phyloP scores from a whole-genome alignment of 345 rosid genomes.

The Salix purpurea region DNA sequence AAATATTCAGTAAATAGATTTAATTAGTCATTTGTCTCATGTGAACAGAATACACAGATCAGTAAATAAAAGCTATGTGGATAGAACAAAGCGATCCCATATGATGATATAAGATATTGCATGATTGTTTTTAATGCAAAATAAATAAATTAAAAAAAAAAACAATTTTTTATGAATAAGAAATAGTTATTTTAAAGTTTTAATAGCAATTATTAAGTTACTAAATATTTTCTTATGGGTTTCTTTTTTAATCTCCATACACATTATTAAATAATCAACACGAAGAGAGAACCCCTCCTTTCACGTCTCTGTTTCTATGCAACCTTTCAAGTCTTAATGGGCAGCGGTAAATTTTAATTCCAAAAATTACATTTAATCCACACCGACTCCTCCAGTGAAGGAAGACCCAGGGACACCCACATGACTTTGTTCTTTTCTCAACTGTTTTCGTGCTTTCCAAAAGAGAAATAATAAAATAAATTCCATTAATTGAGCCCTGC shows the following conservation, averaged over 20 bases:
- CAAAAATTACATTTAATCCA: constrained; percentile 43
- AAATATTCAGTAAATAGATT: too few species aligned
- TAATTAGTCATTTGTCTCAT: too few species aligned
- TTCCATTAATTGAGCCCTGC: constrained; percentile 42
- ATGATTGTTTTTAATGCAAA: too few species aligned
- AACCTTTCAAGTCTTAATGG: not conserved
- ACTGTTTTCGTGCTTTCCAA: constrained; percentile 26
- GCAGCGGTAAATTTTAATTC: not conserved
- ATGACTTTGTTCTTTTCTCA: constrained; percentile 53
- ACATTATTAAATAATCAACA: not conserved
- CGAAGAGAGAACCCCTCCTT: not conserved
- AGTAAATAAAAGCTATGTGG: too few species aligned
- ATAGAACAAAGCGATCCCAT: too few species aligned
- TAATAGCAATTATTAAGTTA: too few species aligned
- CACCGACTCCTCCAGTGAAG: constrained; percentile 59
- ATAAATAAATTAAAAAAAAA: too few species aligned
- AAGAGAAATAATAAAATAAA: constrained; percentile 5
- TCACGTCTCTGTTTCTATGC: not conserved
- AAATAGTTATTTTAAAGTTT: too few species aligned
- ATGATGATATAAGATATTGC: too few species aligned
- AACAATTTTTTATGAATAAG: too few species aligned
- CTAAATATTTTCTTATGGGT: too few species aligned
- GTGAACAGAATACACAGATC: too few species aligned
- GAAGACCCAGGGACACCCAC: constrained; percentile 53
- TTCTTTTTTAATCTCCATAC: not conserved